Evolutionary conservation across 306 rosid species (phyloP).

Genomic region (Mimosa bimucronata): DNA sequence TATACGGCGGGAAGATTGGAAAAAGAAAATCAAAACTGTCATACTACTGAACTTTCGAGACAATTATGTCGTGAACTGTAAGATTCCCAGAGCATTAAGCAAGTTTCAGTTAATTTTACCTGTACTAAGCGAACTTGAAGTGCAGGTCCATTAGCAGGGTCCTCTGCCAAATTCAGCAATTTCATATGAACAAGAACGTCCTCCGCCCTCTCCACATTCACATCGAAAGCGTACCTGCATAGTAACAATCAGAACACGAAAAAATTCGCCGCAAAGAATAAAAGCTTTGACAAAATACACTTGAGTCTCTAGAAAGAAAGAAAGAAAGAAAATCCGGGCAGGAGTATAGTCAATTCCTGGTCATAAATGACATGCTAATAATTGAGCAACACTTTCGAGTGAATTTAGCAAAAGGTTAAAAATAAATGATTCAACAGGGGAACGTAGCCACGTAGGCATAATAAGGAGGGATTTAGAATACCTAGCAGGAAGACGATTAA

Average conservation of each 20-base stretch:
- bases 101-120: constrained; percentile 45
- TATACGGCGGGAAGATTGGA: background rate
- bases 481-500: constrained; percentile 96
- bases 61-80: background rate
- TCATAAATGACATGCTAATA: constrained; percentile 1
- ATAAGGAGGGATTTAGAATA: too few species aligned
- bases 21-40: constrained; percentile 2
- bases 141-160: constrained; percentile 71
- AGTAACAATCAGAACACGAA: constrained; percentile 45
- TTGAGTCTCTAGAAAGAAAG: constrained; percentile 33
- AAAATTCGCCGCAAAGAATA: constrained; percentile 41
- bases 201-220: constrained; percentile 96
- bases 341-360: background rate
- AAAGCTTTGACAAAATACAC: constrained; percentile 52
- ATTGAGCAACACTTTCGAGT: background rate
- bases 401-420: too few species aligned
- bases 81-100: background rate
- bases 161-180: constrained; percentile 80
- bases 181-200: constrained; percentile 90
- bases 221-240: constrained; percentile 90
- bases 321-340: background rate
- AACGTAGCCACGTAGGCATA: too few species aligned
- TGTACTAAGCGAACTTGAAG: constrained; percentile 87
- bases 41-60: background rate
- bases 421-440: too few species aligned